These are phyloP conservation scores for Monilinia fructicola DNA, from an alignment of 2,329 filamentous ascomycete genomes.

Conservation along the genomic window DNA sequence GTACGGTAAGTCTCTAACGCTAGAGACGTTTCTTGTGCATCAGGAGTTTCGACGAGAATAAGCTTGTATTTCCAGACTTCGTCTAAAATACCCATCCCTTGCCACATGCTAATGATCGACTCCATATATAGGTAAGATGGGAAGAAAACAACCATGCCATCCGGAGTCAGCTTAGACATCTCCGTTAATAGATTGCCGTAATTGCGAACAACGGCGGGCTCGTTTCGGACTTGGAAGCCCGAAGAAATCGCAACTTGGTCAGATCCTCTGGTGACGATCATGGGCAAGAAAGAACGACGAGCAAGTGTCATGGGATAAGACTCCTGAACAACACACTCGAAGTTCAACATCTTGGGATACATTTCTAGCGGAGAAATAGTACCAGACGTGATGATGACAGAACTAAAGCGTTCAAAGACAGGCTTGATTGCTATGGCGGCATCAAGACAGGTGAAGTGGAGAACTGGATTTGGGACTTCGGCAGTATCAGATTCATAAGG, in stretches of 20 bases:
- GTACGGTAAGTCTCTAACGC: slow-evolving; percentile 96
- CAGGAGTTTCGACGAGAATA: slow-evolving; percentile 95
- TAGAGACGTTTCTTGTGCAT: slow-evolving; percentile 93
- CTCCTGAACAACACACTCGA: slow-evolving; percentile 88
- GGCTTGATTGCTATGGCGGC: slow-evolving; percentile 97
- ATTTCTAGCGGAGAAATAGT: slow-evolving; percentile 97
- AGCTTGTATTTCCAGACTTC: slow-evolving; percentile 99
- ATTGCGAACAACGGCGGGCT: slow-evolving; percentile 94
- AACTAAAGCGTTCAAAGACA: slow-evolving; percentile 95
- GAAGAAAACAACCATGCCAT: slow-evolving; percentile 99
- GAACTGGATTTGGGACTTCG: slow-evolving; percentile 91
- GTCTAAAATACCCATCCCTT: slow-evolving; percentile 96
- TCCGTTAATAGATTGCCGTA: slow-evolving; percentile 92
- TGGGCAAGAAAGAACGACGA: slow-evolving; percentile 89
- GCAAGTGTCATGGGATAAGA: slow-evolving; percentile 97
- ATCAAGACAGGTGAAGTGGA: slow-evolving; percentile 95
- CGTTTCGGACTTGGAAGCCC: slow-evolving; percentile 91
- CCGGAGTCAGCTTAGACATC: slow-evolving; percentile 92
- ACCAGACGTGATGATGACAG: slow-evolving; percentile 96
- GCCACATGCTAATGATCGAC: slow-evolving; percentile 98
- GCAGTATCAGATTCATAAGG: slow-evolving; percentile 95
- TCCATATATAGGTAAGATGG: slow-evolving; percentile 99
- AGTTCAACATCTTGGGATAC: slow-evolving; percentile 98
- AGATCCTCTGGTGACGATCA: slow-evolving; percentile 94
- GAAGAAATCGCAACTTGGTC: slow-evolving; percentile 93